Conservation (phyloP, 768 basidiomycete genomes). For the Chalciporus sphaerocephalus region DNA sequence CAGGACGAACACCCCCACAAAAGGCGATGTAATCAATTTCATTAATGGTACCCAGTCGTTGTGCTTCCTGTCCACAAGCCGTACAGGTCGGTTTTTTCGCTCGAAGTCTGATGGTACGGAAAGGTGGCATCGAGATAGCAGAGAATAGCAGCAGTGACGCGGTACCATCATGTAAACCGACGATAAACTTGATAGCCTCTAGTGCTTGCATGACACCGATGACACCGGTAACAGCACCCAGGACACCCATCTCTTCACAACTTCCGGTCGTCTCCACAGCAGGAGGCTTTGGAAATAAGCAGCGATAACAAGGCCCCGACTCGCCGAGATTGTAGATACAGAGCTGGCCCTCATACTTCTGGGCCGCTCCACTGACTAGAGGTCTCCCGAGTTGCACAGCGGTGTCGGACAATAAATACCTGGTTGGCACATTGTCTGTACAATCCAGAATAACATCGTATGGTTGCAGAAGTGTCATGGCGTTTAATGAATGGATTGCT, state of each 20-base stretch:
- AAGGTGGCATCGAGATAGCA: slow-evolving; percentile 63
- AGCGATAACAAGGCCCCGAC: slow-evolving; percentile 87
- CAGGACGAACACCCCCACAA: slow-evolving; percentile 69
- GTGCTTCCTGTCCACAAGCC: slow-evolving; percentile 61
- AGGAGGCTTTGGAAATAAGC: slow-evolving; percentile 83
- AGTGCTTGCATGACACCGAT: slow-evolving; percentile 88
- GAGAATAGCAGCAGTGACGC: slow-evolving; percentile 73
- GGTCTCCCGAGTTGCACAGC: slow-evolving; percentile 72
- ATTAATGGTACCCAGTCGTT: slow-evolving; percentile 43
- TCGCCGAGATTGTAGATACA: slow-evolving; percentile 66
- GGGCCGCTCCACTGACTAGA: slow-evolving; percentile 91
- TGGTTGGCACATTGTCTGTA: slow-evolving; percentile 88
- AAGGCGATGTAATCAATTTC: slow-evolving; percentile 79
- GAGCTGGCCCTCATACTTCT: slow-evolving; percentile 78
- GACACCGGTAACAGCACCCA: slow-evolving; percentile 85
- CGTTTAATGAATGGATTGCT: slow-evolving; percentile 60
- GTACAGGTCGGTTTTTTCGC: slow-evolving; percentile 64
- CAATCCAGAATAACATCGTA: slow-evolving; percentile 88
- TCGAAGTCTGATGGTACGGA: slow-evolving; percentile 81
- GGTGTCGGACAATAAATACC: slow-evolving; percentile 89
- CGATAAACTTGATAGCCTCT: slow-evolving; percentile 78
- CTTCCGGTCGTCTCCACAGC: slow-evolving; percentile 58
- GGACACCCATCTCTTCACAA: slow-evolving; percentile 85
- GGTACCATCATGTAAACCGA: slow-evolving; percentile 58
- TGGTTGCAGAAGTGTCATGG: slow-evolving; percentile 50